phyloP scores from a whole-genome alignment of 148 eudicot species.

The Camellia sinensis region DNA sequence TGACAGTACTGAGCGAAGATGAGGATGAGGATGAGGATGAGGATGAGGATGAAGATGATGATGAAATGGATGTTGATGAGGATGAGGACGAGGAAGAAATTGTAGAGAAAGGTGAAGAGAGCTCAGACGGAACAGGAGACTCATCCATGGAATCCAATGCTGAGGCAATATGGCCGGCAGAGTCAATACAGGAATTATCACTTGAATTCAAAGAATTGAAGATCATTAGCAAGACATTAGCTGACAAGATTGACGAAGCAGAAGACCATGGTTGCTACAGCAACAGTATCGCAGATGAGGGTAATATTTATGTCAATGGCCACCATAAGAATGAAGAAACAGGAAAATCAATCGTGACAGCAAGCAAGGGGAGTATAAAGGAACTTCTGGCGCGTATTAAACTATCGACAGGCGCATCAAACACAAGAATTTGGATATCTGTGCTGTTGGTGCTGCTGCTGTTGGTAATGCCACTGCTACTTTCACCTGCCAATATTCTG shows the following conservation, averaged over 20 bases:
- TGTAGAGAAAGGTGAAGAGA: slow-evolving; percentile 20
- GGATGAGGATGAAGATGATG: slow-evolving; percentile 11
- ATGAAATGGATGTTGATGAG: neutral
- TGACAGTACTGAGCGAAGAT: neutral
- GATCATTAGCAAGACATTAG: neutral
- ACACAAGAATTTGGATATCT: slow-evolving; percentile 12
- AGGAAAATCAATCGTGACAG: neutral
- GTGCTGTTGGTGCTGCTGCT: neutral
- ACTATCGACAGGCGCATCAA: neutral
- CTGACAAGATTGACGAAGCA: neutral
- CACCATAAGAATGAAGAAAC: neutral
- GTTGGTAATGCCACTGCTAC: slow-evolving; percentile 13
- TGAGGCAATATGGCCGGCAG: slow-evolving; percentile 25
- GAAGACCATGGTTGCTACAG: neutral
- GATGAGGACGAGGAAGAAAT: neutral
- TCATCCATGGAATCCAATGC: slow-evolving; percentile 32
- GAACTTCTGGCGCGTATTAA: neutral
- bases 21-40: neutral
- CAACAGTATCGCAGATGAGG: too few species aligned
- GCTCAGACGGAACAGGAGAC: slow-evolving; percentile 29
- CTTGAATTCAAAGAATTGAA: neutral
- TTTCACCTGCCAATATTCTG: slow-evolving; percentile 10
- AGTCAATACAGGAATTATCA: slow-evolving; percentile 15
- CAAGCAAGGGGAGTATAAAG: neutral
- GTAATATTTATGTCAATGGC: neutral